These are phyloP conservation scores for Dactylellina drechsleri DNA, from an alignment of 2,329 filamentous ascomycete genomes.

Conservation along the genomic window DNA sequence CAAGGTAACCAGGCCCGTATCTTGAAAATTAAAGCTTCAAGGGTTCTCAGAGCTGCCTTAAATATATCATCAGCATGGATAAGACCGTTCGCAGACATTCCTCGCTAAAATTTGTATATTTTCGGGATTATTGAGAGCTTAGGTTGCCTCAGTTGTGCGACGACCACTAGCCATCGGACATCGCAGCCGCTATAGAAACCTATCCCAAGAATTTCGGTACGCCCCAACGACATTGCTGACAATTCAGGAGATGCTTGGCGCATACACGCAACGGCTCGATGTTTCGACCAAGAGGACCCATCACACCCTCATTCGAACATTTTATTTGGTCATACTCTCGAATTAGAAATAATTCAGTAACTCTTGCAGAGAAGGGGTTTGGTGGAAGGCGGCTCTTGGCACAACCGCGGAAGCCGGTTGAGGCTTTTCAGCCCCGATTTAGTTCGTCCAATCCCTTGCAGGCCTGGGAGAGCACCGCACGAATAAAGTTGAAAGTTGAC, in stretches of 20 bases:
- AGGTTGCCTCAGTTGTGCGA: slow-evolving; percentile 44
- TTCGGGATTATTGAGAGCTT: neutral
- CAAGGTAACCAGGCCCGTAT: too few relatives aligned
- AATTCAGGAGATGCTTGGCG: slow-evolving; percentile 21
- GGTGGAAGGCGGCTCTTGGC: neutral
- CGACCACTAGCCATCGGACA: slow-evolving; percentile 18
- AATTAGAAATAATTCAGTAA: slow-evolving; percentile 1
- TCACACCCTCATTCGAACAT: too few relatives aligned
- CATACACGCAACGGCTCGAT: neutral
- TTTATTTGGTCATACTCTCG: too few relatives aligned
- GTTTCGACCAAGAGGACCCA: too few relatives aligned
- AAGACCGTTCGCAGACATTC: neutral
- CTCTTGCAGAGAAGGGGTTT: neutral
- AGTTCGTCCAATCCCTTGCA: neutral
- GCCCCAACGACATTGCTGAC: slow-evolving; percentile 19
- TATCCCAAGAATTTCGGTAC: neutral
- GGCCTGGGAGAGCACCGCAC: neutral
- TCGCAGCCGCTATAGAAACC: slow-evolving; percentile 49
- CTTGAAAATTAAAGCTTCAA: too few relatives aligned
- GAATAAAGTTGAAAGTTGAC: too few relatives aligned
- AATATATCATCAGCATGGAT: neutral
- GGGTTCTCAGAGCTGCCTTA: too few relatives aligned
- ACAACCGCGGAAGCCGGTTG: neutral
- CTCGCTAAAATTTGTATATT: slow-evolving; percentile 9
- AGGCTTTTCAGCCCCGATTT: slow-evolving; percentile 27